A percentile compares a stretch with the other conserved stretches of the same genome.
These are phyloP conservation scores for Vaccinium vitisidaea DNA, from an alignment of 148 eudicot genomes.

Conservation along the genomic window DNA sequence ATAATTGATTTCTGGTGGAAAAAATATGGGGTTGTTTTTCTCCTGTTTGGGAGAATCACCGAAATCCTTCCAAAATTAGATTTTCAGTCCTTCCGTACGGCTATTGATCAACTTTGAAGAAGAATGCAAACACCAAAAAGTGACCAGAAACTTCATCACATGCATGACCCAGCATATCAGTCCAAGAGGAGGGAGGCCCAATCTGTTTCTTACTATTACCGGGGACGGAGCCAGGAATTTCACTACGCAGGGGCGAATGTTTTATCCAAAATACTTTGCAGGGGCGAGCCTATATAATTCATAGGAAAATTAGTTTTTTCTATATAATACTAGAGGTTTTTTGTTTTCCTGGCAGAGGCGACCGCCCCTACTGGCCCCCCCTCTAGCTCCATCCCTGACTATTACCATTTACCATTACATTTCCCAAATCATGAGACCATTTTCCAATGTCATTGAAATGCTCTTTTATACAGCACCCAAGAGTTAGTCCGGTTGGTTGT, in stretches of 20 bases:
- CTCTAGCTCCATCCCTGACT: too few species aligned
- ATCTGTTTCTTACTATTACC: neutral
- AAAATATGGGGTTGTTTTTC: neutral
- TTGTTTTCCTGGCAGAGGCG: too few species aligned
- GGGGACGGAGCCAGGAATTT: too few species aligned
- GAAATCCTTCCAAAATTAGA: neutral
- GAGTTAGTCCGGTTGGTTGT: too few species aligned
- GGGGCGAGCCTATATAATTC: too few species aligned
- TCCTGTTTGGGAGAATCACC: neutral
- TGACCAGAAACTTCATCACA: neutral
- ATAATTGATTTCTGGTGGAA: neutral
- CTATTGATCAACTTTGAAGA: neutral
- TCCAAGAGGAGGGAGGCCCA: slow-evolving; percentile 1
- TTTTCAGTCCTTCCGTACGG: neutral
- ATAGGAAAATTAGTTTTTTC: too few species aligned
- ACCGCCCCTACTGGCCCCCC: too few species aligned
- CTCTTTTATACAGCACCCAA: neutral
- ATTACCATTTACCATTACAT: neutral
- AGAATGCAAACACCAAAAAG: neutral
- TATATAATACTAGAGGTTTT: too few species aligned
- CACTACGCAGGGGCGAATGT: too few species aligned
- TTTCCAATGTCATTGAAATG: neutral
- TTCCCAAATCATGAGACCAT: neutral
- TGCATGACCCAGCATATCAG: neutral
- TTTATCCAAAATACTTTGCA: too few species aligned